Evolutionary conservation across 2,329 filamentous ascomycete genomes (phyloP), one percentile per base, ranked within the genome.

Genomic region (Fusarium begoniae): DNA sequence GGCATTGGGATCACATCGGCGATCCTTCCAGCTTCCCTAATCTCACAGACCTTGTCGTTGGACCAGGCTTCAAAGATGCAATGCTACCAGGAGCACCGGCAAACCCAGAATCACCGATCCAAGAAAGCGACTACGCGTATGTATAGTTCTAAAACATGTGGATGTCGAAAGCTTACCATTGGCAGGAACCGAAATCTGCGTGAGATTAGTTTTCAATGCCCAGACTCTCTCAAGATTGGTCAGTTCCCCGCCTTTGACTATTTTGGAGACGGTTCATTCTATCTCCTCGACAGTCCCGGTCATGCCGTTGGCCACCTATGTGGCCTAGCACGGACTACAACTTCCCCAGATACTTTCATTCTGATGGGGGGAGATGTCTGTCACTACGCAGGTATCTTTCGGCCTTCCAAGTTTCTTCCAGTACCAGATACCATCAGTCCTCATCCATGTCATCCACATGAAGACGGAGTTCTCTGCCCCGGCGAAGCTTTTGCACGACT

Each of bases 1-100:
- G 82, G 79, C 84, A 86, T 69, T 86, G 82, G 77, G 88, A 90
- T 73, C 88, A 90, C 63, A 85, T 84, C 14, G 89, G 88, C 1
- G 85, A 89, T 62, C 81, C 84, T 1, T 82, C 83, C 1, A 80
- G 77, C 0, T 90, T 90, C 55, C 86, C 87, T 2, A 2, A 73
- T 1, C 79, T 73, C 2, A 87, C 87, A 2, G 81, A 85, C 14
- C 73, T 90, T 1, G 73, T 90, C 38, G 87, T 89, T 8, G 89
- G 88, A 0, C 85, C 87, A 1, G 88, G 88, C 0, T 86, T 89
- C 77, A 85, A 84, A 54, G 68, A 82, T 5, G 77, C 78, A 1
- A 83, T 86, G 73, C 74, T 85, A 7, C 88, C 88, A 1, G 87
- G 85, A 2, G 87, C 82, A 55, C 88, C 88, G 0, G 63, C 74